These are phyloP conservation scores for Pachyrhizus erosus DNA, from an alignment of 306 rosid genomes.

Conservation along the genomic window DNA sequence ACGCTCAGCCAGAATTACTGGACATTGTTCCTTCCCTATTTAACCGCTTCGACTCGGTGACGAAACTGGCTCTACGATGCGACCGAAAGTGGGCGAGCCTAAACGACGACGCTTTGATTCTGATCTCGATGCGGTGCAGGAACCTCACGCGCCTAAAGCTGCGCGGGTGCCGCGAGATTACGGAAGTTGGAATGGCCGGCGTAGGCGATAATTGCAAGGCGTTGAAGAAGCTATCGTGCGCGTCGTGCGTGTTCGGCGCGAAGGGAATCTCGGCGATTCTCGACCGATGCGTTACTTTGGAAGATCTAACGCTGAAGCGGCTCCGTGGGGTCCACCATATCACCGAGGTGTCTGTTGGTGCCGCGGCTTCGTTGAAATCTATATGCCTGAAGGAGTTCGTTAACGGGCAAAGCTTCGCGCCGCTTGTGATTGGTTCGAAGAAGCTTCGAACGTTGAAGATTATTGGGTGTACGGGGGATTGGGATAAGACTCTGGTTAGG, in stretches of 20 bases:
- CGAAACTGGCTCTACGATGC: constrained; percentile 72
- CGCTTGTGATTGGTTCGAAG: constrained; percentile 66
- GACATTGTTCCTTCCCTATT: constrained; percentile 63
- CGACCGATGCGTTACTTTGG: constrained; percentile 58
- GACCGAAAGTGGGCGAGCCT: constrained; percentile 70
- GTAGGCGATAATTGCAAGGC: constrained; percentile 67
- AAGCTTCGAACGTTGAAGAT: constrained; percentile 68
- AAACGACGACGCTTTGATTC: constrained; percentile 64
- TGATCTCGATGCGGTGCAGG: constrained; percentile 69
- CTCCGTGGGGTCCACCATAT: constrained; percentile 59
- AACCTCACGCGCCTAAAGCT: constrained; percentile 75
- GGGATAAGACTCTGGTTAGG: constrained; percentile 68
- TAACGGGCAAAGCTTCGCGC: constrained; percentile 69
- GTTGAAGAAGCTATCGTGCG: constrained; percentile 75
- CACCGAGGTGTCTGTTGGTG: constrained; percentile 50
- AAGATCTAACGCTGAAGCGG: constrained; percentile 81
- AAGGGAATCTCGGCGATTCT: constrained; percentile 67
- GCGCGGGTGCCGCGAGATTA: constrained; percentile 70
- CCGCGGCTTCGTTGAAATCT: constrained; percentile 62
- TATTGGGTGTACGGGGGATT: constrained; percentile 76
- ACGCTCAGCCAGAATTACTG: constrained; percentile 54
- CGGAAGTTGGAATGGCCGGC: constrained; percentile 62
- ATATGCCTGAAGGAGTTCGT: constrained; percentile 70
- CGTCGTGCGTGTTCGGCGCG: constrained; percentile 73
- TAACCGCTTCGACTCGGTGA: constrained; percentile 71